phyloP scores from a whole-genome alignment of 805 yeast genomes.

The Kodamaea nitidulidarum region DNA sequence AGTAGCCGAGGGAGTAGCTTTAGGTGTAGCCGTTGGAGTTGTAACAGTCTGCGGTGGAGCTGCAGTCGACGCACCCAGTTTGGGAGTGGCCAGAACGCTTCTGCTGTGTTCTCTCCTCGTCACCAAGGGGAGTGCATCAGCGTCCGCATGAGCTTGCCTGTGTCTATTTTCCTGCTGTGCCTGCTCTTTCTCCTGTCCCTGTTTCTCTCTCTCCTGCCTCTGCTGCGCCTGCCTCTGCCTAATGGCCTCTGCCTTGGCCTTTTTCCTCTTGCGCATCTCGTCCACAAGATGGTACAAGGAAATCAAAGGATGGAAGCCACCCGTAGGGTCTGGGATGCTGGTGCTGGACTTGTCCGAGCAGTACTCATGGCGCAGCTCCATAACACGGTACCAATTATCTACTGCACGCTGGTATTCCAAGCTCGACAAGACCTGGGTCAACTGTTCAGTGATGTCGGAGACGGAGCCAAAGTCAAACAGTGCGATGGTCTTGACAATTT shows the following conservation, averaged over 20 bases:
- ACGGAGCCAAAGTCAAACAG: conserved; percentile 75
- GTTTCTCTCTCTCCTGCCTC: conserved; percentile 2
- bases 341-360: conserved; percentile 31
- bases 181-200: no score
- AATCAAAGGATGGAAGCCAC: conserved; percentile 81
- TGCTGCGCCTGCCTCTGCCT: conserved; percentile 10
- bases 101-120: no score
- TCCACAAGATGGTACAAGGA: conserved; percentile 83
- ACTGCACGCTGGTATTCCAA: conserved; percentile 61
- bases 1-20: not conserved
- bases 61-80: no score
- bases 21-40: no score
- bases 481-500: conserved; percentile 70
- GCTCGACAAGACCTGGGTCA: conserved; percentile 57
- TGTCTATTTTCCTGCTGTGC: no score
- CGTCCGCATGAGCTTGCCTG: no score
- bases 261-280: conserved; percentile 74
- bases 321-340: conserved; percentile 67
- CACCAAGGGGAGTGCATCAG: no score
- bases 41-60: no score
- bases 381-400: conserved; percentile 54
- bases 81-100: no score
- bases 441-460: conserved; percentile 51
- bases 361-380: conserved; percentile 36
- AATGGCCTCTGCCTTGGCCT: conserved; percentile 50